phyloP scores from a whole-genome alignment of 345 rosid genomes.

The Lepidium sativum region DNA sequence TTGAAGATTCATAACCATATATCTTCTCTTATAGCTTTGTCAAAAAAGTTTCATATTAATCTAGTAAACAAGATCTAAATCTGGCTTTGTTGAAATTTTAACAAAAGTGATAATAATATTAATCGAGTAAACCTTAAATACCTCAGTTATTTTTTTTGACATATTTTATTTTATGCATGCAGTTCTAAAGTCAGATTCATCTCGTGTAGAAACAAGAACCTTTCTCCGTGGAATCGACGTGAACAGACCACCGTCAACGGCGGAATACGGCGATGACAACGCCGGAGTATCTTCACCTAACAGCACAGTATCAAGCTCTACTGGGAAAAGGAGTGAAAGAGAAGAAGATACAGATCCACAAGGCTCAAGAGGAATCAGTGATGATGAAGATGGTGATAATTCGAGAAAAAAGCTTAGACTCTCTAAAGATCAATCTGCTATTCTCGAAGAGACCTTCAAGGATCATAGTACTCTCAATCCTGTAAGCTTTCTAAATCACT shows the following conservation, averaged over 20 bases:
- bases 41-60: no score
- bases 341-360: slow-evolving; percentile 63
- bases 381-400: slow-evolving; percentile 86
- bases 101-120: no score
- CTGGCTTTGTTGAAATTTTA: no score
- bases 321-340: slow-evolving; percentile 88
- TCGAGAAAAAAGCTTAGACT: slow-evolving; percentile 92
- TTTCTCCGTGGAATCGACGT: slow-evolving; percentile 80
- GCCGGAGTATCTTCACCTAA: slow-evolving; percentile 86
- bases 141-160: no score
- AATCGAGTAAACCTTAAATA: neutral
- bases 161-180: slow-evolving; percentile 35
- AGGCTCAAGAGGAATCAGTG: slow-evolving; percentile 66
- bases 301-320: slow-evolving; percentile 84
- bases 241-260: slow-evolving; percentile 62
- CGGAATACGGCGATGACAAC: slow-evolving; percentile 69
- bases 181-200: slow-evolving; percentile 57
- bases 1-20: neutral
- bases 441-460: slow-evolving; percentile 89
- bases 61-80: no score
- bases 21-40: neutral
- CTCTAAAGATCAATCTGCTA: slow-evolving; percentile 87
- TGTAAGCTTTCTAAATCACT: slow-evolving; percentile 29
- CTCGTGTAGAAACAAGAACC: slow-evolving; percentile 42
- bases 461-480: slow-evolving; percentile 96